These are phyloP conservation scores for Stachybotrys chartarum DNA, from an alignment of 2,329 filamentous ascomycete genomes.

Conservation along the genomic window DNA sequence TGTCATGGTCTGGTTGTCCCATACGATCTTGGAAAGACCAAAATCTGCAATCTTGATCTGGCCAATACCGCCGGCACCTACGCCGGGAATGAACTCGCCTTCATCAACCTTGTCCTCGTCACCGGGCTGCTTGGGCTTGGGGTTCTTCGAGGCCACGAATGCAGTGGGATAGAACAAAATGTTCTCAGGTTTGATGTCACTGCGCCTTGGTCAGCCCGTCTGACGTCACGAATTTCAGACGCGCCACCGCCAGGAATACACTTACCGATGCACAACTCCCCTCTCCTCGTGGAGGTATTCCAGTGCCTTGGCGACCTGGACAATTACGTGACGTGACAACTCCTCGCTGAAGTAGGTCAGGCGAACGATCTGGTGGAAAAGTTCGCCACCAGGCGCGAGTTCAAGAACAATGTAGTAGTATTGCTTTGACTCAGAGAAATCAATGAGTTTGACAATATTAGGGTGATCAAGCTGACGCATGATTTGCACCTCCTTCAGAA, in stretches of 20 bases:
- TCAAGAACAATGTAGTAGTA: conserved; percentile 98
- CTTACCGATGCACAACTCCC: conserved; percentile 93
- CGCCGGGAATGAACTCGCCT: conserved; percentile 78
- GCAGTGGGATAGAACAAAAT: conserved; percentile 85
- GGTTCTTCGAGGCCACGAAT: conserved; percentile 70
- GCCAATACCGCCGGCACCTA: conserved; percentile 85
- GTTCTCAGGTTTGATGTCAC: conserved; percentile 98
- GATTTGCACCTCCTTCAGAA: conserved; percentile 96
- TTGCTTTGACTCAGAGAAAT: conserved; percentile 87
- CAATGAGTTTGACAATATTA: conserved; percentile 88
- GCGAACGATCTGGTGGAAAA: conserved; percentile 97
- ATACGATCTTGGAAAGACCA: conserved; percentile 93
- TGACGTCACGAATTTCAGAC: conserved; percentile 6
- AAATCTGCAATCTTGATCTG: conserved; percentile 97
- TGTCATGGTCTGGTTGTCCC: conserved; percentile 97
- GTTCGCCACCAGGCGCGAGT: conserved; percentile 86
- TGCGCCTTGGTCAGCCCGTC: conserved; percentile 29
- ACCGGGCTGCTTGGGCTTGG: conserved; percentile 74
- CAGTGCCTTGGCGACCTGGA: conserved; percentile 88
- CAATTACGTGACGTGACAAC: conserved; percentile 86
- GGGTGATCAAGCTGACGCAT: conserved; percentile 96
- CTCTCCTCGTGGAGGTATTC: conserved; percentile 92
- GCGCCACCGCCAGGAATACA: conserved; percentile 5
- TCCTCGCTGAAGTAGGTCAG: conserved; percentile 98
- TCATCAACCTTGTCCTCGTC: conserved; percentile 98